Percentiles rank a stretch among this genome's conserved stretches.
phyloP scores from a whole-genome alignment of 2,329 filamentous ascomycete species.

The Chaetothyriales sp. region DNA sequence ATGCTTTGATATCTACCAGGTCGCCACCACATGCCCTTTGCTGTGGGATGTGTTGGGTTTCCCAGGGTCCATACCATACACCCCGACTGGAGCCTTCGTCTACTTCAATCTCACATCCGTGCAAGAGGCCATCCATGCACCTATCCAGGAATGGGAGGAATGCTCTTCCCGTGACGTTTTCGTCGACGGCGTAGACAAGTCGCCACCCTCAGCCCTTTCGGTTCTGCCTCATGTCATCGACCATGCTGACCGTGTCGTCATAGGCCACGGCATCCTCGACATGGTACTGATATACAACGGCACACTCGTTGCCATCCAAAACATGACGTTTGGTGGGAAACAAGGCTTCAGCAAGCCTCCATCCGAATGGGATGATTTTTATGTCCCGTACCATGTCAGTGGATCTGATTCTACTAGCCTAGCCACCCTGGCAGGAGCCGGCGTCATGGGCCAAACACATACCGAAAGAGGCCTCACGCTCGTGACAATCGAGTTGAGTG shows the following conservation, averaged over 20 bases:
- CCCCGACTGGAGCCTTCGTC: slow-evolving; percentile 44
- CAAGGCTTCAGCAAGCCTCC: slow-evolving; percentile 54
- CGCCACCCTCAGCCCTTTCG: slow-evolving; percentile 38
- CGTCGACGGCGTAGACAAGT: slow-evolving; percentile 26
- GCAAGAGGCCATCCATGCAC: slow-evolving; percentile 52
- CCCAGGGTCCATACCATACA: slow-evolving; percentile 49
- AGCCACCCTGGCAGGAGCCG: slow-evolving; percentile 42
- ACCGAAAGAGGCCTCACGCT: slow-evolving; percentile 65
- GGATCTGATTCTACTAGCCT: slow-evolving; percentile 30
- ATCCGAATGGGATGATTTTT: slow-evolving; percentile 40
- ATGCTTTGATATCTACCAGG: slow-evolving; percentile 64
- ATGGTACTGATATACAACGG: slow-evolving; percentile 54
- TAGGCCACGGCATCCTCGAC: slow-evolving; percentile 58
- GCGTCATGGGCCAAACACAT: slow-evolving; percentile 53
- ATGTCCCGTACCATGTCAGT: slow-evolving; percentile 46
- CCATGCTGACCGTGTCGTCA: slow-evolving; percentile 54
- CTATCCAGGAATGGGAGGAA: slow-evolving; percentile 40
- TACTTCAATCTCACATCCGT: slow-evolving; percentile 61
- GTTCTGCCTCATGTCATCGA: slow-evolving; percentile 60
- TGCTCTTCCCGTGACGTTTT: slow-evolving; percentile 38
- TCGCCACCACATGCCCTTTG: slow-evolving; percentile 56
- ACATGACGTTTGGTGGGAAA: slow-evolving; percentile 63
- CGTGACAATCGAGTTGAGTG: slow-evolving; percentile 46
- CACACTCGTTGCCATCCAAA: slow-evolving; percentile 57
- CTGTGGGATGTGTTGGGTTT: slow-evolving; percentile 55